Evolutionary conservation across 495 filamentous ascomycete genomes (phyloP), one percentile per base, ranked within the genome.

Genomic region (Talaromyces stipitatus): DNA sequence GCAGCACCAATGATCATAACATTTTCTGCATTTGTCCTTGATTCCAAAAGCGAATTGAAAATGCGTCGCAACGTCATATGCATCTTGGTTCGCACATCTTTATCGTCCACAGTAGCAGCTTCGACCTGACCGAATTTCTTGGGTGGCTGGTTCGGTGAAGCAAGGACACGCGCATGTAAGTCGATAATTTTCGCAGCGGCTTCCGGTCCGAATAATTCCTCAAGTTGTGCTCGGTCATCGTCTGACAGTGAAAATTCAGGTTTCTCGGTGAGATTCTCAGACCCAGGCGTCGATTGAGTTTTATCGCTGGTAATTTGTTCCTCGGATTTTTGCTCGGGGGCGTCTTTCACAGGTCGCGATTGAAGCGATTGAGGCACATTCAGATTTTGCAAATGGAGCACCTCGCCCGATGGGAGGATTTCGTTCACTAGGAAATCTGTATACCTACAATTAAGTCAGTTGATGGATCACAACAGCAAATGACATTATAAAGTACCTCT

Each of bases 401-500:
- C 92, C 50, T 83, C 73, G 11, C 91, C 92, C 65, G 85, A 80
- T 10, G 84, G 85, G 12, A 79, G 69, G 61, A 98, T 94, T 72
- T 98, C 94, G 67, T 96, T 90, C 56, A 98, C 94, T 50, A 92
- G 73, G 69, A 98, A 98, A 67, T 98, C 94, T 12, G 92, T 95
- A 71, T 91, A 98, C 62, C 90, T 94, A 58, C 9, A 55, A 56
- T 36, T 10, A n/a, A 24, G 36, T 36, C 26, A 58, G 60, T 58
- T 59, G 60, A 36, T 14, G 32, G 22, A 43, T 9, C 4, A 32
- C n/a, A 38, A 43, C 9, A 50, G 43, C 43, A 50, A 55, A 58
- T 61, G 54, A n/a, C 5, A 41, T 29, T 28, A 7, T 30, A 9
- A 54, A 65, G 58, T 64, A 84, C 82, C 82, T 75, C 61, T 83